Conservation (phyloP, 345 rosid genomes). For the Salix viminalis region DNA sequence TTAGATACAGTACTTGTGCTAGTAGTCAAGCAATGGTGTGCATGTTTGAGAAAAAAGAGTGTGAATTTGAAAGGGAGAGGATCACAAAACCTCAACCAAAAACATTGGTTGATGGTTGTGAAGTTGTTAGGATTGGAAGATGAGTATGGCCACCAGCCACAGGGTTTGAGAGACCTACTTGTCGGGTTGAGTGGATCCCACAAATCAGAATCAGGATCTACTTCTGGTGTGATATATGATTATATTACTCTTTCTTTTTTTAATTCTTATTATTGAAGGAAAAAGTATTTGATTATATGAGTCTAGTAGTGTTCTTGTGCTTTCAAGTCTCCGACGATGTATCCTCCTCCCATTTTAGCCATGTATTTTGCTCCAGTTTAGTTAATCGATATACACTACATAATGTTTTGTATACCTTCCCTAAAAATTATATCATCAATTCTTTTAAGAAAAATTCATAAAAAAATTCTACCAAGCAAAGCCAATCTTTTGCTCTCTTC, state of each 20-base stretch:
- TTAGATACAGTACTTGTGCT: neutral
- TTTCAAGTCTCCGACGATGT: too few relatives aligned
- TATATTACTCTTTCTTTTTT: slow-evolving; percentile 4
- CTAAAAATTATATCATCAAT: too few relatives aligned
- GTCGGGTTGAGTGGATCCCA: slow-evolving; percentile 58
- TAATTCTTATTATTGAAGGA: neutral
- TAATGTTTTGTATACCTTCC: too few relatives aligned
- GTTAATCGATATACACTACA: too few relatives aligned
- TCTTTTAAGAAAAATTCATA: too few relatives aligned
- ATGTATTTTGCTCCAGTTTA: too few relatives aligned
- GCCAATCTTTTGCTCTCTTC: neutral
- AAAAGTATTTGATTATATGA: neutral
- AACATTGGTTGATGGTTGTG: slow-evolving; percentile 22
- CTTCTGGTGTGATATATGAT: slow-evolving; percentile 31
- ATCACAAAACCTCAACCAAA: neutral
- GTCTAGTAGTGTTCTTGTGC: too few relatives aligned
- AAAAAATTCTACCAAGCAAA: too few relatives aligned
- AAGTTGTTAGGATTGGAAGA: slow-evolving; percentile 37
- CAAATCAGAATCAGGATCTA: slow-evolving; percentile 61
- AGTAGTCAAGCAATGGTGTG: neutral
- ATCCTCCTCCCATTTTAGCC: too few relatives aligned
- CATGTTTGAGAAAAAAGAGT: neutral
- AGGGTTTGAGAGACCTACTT: slow-evolving; percentile 32
- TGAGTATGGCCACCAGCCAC: slow-evolving; percentile 43
- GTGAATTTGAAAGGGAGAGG: neutral